Conservation (phyloP, 352 stramenopile species). For the Pythium chondricola region DNA sequence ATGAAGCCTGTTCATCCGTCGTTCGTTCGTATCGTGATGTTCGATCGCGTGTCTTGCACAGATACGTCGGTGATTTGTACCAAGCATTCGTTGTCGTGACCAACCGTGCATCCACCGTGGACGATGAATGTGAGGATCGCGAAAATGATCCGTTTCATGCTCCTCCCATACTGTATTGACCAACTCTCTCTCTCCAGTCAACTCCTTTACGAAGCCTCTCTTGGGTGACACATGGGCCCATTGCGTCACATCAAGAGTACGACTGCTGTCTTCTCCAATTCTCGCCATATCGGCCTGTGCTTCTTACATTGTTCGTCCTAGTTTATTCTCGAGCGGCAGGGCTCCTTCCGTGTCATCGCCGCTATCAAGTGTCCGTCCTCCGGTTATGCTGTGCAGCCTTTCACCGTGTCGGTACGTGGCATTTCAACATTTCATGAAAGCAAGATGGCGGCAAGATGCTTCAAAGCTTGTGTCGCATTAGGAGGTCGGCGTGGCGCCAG, state of each 20-base stretch:
- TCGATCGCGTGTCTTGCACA: constrained; percentile 12
- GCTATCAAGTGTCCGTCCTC: constrained; percentile 60
- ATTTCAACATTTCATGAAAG: neutral
- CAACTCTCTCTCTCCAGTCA: constrained; percentile 9
- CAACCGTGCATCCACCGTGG: constrained; percentile 48
- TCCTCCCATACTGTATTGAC: constrained; percentile 2
- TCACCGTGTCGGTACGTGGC: constrained; percentile 42
- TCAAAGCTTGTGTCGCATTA: constrained; percentile 5
- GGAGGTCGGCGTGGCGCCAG: constrained; percentile 35
- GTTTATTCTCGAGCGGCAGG: constrained; percentile 62
- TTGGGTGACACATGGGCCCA: constrained; percentile 68
- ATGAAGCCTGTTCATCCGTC: neutral
- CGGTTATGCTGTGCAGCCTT: constrained; percentile 54
- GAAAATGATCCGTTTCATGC: neutral
- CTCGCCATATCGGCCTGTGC: constrained; percentile 1
- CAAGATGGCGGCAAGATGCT: neutral
- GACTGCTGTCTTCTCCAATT: neutral
- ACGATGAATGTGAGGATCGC: constrained; percentile 16
- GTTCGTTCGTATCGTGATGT: neutral
- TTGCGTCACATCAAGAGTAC: constrained; percentile 56
- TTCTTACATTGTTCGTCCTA: constrained; percentile 16
- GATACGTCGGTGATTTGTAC: constrained; percentile 56
- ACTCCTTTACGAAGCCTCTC: constrained; percentile 52
- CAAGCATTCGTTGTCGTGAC: constrained; percentile 59
- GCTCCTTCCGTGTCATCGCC: constrained; percentile 36